Evolutionary conservation across 2,329 filamentous ascomycete genomes (phyloP), one percentile per base, ranked within the genome.

Genomic region (Colletotrichum siamense): DNA sequence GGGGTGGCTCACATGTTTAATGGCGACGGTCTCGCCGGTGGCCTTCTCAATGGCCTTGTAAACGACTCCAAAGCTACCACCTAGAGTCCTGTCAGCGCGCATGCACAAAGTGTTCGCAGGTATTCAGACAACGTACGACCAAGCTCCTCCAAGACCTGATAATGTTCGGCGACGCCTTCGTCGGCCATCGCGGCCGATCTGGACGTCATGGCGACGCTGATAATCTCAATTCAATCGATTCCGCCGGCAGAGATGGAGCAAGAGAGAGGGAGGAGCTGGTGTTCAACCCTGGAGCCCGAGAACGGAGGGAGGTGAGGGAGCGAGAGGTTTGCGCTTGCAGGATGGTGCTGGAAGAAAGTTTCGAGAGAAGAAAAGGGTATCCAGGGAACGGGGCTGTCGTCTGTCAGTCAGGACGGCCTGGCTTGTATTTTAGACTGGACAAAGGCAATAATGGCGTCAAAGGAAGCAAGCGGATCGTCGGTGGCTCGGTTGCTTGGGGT

Each of bases 101-200:
- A 55, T 49, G 52, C 32, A 18, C 16, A 9, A 9, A 52, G 6
- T 28, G 39, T 30, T 30, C 26, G 22, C 6, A 8, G 22, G 44
- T 49, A 34, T 65, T 44, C 7, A 6, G 69, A 68, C 39, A 57
- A 92, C 95, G 88, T 88, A 98, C 96, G 96, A 82, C 96, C 96
- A 82, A 99, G 91, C 89, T 99, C 97, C 89, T 99, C 96, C 82
- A 99, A 91, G 84, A 99, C 95, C 87, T 98, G 95, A 86, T 98
- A 99, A 83, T 95, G 94, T 82, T 93, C 93, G 81, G 96, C 95
- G 89, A 98, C 93, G 79, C 88, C 90, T 86, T 92, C 90, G 84
- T 90, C 88, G 55, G 88, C 88, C 91, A 92, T 92, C 75, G 74
- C 76, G 76, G 75, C 77, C 39, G 65, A 74, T 39, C 59, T 77